These are phyloP conservation scores for Aspergillus phoenicis DNA, from an alignment of 2,329 filamentous ascomycete genomes.

Conservation along the genomic window DNA sequence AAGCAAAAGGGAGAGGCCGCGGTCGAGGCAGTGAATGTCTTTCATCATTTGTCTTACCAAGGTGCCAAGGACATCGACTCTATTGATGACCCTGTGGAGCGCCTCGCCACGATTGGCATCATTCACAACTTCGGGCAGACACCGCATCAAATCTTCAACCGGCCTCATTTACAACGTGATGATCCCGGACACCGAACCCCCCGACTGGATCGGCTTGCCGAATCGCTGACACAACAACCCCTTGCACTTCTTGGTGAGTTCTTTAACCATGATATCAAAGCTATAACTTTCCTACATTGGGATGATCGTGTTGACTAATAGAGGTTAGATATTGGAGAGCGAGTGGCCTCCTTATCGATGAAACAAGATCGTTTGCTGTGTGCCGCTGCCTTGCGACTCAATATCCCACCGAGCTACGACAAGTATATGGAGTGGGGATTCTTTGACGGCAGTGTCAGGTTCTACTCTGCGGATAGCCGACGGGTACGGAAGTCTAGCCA, in stretches of 20 bases:
- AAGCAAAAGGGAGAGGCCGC: constrained; percentile 94
- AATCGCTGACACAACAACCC: constrained; percentile 74
- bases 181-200: constrained; percentile 64
- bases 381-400: constrained; percentile 79
- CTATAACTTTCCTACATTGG: not conserved
- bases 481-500: constrained; percentile 53
- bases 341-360: constrained; percentile 74
- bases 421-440: constrained; percentile 97
- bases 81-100: constrained; percentile 84
- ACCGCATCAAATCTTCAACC: constrained; percentile 88
- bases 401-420: constrained; percentile 83
- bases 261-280: not conserved
- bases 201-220: constrained; percentile 75
- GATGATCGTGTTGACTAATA: not conserved
- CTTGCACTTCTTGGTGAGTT: constrained; percentile 70
- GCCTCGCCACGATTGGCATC: constrained; percentile 86
- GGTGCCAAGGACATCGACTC: constrained; percentile 90
- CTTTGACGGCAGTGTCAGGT: constrained; percentile 86
- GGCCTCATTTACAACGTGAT: constrained; percentile 76
- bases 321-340: constrained; percentile 66
- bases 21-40: constrained; percentile 89
- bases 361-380: constrained; percentile 83
- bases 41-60: constrained; percentile 92
- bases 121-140: constrained; percentile 99
- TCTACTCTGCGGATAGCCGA: constrained; percentile 81